Evolutionary conservation across 257 asterid genomes (phyloP).

Genomic region (Ehretia macrophylla): DNA sequence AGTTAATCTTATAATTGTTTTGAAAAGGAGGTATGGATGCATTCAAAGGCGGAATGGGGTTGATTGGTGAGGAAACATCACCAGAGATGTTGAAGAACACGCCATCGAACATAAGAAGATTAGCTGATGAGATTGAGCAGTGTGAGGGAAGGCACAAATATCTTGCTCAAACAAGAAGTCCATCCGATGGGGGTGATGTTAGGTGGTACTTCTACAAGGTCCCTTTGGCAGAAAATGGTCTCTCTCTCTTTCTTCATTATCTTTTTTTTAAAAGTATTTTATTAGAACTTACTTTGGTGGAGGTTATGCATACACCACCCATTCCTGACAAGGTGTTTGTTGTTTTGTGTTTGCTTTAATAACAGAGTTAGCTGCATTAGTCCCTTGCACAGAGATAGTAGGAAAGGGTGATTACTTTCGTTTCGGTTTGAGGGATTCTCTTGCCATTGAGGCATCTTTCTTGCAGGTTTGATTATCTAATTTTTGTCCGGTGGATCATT

Average conservation of each 20-base stretch:
- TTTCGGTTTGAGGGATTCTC: constrained; percentile 96
- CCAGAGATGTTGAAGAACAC: constrained; percentile 88
- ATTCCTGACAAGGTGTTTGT: neutral
- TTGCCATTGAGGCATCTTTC: constrained; percentile 93
- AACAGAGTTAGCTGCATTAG: constrained; percentile 81
- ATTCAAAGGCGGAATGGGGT: constrained; percentile 6
- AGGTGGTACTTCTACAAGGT: constrained; percentile 93
- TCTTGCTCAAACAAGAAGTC: constrained; percentile 84
- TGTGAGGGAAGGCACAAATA: constrained; percentile 81
- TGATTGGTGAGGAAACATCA: constrained; percentile 8
- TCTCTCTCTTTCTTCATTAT: neutral
- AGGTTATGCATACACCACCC: too few species aligned
- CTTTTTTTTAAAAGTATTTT: neutral
- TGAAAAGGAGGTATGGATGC: neutral
- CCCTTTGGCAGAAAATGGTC: constrained; percentile 76
- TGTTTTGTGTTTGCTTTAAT: constrained; percentile 3
- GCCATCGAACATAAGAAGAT: constrained; percentile 81
- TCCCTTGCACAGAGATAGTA: constrained; percentile 72
- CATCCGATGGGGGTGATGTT: constrained; percentile 91
- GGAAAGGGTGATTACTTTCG: constrained; percentile 94
- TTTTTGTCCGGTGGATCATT: too few species aligned
- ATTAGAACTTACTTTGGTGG: too few species aligned
- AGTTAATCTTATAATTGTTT: too few species aligned
- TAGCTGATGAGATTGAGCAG: constrained; percentile 81
- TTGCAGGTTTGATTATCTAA: constrained; percentile 60